Conservation (phyloP, 768 basidiomycete species). For the Russula emetica region DNA sequence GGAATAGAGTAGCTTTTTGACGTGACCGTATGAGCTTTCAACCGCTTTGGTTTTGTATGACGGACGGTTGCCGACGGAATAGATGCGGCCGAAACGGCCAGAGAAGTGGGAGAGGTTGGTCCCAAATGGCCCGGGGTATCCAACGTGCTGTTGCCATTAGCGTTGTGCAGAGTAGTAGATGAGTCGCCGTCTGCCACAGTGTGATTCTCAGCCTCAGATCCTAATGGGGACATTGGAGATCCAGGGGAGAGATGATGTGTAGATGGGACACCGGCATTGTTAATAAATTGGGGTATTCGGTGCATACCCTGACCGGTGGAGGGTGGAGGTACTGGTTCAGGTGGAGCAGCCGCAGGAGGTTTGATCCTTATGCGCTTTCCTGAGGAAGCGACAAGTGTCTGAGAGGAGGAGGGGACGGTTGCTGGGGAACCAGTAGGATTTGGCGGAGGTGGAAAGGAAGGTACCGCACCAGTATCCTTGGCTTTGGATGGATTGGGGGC, state of each 20-base stretch:
- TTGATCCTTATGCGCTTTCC: conserved; percentile 50
- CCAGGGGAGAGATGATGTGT: conserved; percentile 22
- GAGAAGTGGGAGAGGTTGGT: conserved; percentile 39
- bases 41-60: conserved; percentile 65
- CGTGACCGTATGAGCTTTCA: conserved; percentile 78
- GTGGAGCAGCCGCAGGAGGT: conserved; percentile 38
- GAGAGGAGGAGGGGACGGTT: conserved; percentile 28
- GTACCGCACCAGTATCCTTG: conserved; percentile 36
- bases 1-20: conserved; percentile 76
- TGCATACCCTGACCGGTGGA: conserved; percentile 27
- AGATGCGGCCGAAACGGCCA: conserved; percentile 32
- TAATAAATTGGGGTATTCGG: conserved; percentile 23
- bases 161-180: conserved; percentile 18
- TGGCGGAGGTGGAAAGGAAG: conserved; percentile 31
- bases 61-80: conserved; percentile 38
- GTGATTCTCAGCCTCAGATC: conserved; percentile 25
- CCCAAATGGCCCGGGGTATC: conserved; percentile 21
- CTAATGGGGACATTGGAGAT: conserved; percentile 28
- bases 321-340: conserved; percentile 22
- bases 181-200: conserved; percentile 14
- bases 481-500: conserved; percentile 35
- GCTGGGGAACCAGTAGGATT: conserved; percentile 24
- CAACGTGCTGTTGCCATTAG: conserved; percentile 14
- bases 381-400: conserved; percentile 44
- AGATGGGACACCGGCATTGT: conserved; percentile 25